Base-by-base conservation (phyloP, 345 rosid species). In the Ricinus communis region DNA sequence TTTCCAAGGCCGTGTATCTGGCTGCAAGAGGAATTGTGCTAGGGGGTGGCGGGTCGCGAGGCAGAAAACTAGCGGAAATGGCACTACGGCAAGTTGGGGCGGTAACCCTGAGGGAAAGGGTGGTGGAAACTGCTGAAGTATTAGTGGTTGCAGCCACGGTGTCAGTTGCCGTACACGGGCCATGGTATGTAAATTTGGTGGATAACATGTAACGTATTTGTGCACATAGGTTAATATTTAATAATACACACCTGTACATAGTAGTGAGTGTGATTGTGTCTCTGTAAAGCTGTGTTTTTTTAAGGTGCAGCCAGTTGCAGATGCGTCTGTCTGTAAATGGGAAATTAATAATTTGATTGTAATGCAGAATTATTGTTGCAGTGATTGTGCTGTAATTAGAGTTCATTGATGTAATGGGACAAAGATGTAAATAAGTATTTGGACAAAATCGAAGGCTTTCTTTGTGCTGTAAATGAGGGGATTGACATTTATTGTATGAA, bases 1-100 rank as follows among this genome's bases (percentile, higher is more conserved):
- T 94, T 22, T 85, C 93, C 21, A 76, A 57, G 0, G 87, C 93
- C 60, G 78, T 94, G 25, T 86, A 94, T 74, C 69, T 82, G 71
- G 93, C 92, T 18, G 76, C 71, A 28, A 82, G 97, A 66, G 97
- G 95, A 58, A 82, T 84, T 33, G 81, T 91, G 45, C 82, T 94
- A 10, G 86, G 85, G 5, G 96, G 96, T 27, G 85, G 79, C 15
- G 86, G 88, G 2, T 67, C 81, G 30, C 60, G 52, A 21, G 88
- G 91, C 18, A 87, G 80, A 61, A 87, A 80, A 55, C n/a, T 94
- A 50, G 87, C 84, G 0, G 88, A 88, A 68, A 65, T 21, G 41
- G 88, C 86, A 38, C 88, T 91, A 58, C 81, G 83, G 81, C 89
- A 82, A 56, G 83, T 86, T 2, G 93, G 98, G n/a, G 92, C 93